Conservation (phyloP, 176 grass and related monocot species). For the Hordeum vulgare region DNA sequence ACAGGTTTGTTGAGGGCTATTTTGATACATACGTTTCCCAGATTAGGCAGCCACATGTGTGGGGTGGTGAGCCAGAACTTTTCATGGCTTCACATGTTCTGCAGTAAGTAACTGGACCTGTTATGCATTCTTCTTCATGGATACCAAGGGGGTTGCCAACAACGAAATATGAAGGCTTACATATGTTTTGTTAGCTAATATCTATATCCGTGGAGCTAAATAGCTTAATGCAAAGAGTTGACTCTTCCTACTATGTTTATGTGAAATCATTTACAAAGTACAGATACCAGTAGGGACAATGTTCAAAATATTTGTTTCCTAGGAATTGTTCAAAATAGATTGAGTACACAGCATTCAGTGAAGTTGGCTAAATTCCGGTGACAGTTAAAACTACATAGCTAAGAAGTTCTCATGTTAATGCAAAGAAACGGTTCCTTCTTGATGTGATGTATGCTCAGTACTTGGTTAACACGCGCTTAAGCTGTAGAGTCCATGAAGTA, state of each 20-base stretch:
- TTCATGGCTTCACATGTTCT: slow-evolving; percentile 5
- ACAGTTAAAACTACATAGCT: neutral
- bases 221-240: neutral
- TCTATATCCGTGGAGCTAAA: neutral
- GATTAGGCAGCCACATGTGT: slow-evolving; percentile 50
- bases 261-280: neutral
- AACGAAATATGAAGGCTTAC: neutral
- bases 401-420: neutral
- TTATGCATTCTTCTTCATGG: neutral
- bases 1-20: slow-evolving; percentile 81
- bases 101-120: neutral
- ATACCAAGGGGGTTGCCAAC: neutral
- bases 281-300: neutral
- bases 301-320: neutral
- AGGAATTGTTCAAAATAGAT: neutral
- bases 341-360: neutral
- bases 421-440: neutral
- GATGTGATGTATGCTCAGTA: too few species aligned
- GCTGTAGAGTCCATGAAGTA: too few species aligned
- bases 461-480: too few species aligned
- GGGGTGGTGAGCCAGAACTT: neutral
- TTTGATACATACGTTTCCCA: slow-evolving; percentile 80
- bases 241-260: neutral
- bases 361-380: neutral
- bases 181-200: neutral